Percentiles rank a stretch among this genome's conserved stretches.
Conservation (phyloP, 208 protist genomes). For the Leishmania amazonensis region DNA sequence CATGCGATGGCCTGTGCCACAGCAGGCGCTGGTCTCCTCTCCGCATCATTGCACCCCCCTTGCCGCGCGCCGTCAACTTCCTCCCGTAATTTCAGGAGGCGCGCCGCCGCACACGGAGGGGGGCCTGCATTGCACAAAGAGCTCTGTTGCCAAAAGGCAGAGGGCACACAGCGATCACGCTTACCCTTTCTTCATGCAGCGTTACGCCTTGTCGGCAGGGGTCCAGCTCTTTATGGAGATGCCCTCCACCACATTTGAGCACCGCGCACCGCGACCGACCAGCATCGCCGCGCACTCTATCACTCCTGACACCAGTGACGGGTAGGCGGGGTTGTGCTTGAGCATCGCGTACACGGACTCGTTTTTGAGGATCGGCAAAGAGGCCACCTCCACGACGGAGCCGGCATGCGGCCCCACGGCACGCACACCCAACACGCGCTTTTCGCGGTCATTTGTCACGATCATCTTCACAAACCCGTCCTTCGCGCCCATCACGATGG, state of each 20-base stretch:
- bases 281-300: constrained; percentile 69
- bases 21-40: background rate
- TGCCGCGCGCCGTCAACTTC: background rate
- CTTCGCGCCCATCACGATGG: constrained; percentile 46
- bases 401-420: constrained; percentile 60
- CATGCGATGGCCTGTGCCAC: background rate
- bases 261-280: constrained; percentile 41
- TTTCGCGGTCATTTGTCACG: constrained; percentile 67
- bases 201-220: background rate
- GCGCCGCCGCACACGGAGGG: background rate
- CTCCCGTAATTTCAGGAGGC: background rate
- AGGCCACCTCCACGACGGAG: constrained; percentile 69
- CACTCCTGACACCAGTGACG: constrained; percentile 54
- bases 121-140: background rate
- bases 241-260: constrained; percentile 42
- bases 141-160: background rate
- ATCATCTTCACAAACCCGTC: constrained; percentile 77
- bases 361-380: constrained; percentile 54
- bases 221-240: constrained; percentile 42
- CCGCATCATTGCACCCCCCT: background rate
- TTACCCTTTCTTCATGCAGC: background rate
- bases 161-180: background rate
- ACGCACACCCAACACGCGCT: constrained; percentile 66
- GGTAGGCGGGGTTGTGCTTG: constrained; percentile 58
- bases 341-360: constrained; percentile 67